These are phyloP conservation scores for Passalora sequoiae DNA, from an alignment of 2,329 filamentous ascomycete species.

Conservation along the genomic window DNA sequence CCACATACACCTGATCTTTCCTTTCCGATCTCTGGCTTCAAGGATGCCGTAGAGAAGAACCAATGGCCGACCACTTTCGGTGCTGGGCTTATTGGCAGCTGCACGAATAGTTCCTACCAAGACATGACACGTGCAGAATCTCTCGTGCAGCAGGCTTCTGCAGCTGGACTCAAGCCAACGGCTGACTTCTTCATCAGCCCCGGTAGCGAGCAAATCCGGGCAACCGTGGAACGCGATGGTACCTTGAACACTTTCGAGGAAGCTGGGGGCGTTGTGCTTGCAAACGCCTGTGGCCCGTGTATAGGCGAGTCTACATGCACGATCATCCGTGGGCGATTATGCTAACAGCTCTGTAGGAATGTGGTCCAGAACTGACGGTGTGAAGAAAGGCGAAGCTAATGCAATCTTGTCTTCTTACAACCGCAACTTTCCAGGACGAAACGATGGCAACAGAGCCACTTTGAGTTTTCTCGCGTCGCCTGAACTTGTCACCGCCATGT, in stretches of 20 bases:
- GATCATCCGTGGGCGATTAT: constrained; percentile 66
- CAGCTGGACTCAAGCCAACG: constrained; percentile 83
- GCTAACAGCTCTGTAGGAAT: no score
- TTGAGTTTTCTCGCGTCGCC: constrained; percentile 99
- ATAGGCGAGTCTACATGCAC: constrained; percentile 47
- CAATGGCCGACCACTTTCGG: constrained; percentile 88
- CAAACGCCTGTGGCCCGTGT: constrained; percentile 72
- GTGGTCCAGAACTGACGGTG: constrained; percentile 86
- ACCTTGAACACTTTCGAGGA: constrained; percentile 80
- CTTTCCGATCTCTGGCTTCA: constrained; percentile 86
- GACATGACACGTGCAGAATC: constrained; percentile 96
- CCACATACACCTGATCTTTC: constrained; percentile 94
- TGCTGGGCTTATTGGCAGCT: constrained; percentile 91
- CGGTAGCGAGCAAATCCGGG: constrained; percentile 92
- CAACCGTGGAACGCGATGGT: constrained; percentile 83
- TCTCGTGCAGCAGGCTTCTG: constrained; percentile 82
- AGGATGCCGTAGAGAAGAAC: constrained; percentile 74
- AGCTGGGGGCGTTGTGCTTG: constrained; percentile 82
- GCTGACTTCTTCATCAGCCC: constrained; percentile 94
- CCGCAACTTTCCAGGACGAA: constrained; percentile 94
- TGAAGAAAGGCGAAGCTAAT: constrained; percentile 79
- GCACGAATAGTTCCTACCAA: constrained; percentile 97
- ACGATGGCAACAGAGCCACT: constrained; percentile 91
- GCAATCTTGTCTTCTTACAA: constrained; percentile 98
- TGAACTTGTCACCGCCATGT: constrained; percentile 93